Evolutionary conservation across 2,329 filamentous ascomycete species (phyloP), one percentile per base, ranked within the genome.

Genomic region (Ceratocystis ficicola): DNA sequence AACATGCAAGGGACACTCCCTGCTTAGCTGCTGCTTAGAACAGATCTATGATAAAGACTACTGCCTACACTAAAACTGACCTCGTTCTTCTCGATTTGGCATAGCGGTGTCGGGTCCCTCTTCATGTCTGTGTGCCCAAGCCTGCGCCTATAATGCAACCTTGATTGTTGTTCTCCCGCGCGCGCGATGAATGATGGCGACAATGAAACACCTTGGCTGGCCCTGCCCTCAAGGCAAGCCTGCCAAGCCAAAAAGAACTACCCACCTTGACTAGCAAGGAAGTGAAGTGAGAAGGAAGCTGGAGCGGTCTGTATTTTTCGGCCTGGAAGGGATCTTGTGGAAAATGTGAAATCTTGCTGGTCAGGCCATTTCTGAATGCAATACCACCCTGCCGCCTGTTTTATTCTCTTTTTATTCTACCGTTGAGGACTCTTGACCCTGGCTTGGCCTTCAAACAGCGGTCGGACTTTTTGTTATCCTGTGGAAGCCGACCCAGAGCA

Each of bases 61-160:
- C 52, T 17, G 25, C 12, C 12, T 22, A 20, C 25, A 17, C 28
- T 20, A 17, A 30, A 25, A 10, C 15, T n/a, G 28, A 36, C 25
- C 52, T 59, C 52, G 52, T 59, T 59, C 52, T 59, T 59, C 52
- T 59, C 52, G 52, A 59, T 59, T 59, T 30, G 52, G 52, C 7
- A 59, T 59, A 30, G 52, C 25, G 52, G 25, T 30, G 52, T 32
- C 52, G 28, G 52, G 52, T 59, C 25, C 52, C 52, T 36, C 32
- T 59, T 30, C 4, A 59, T 32, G 52, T 59, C 52, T 59, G 52
- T 59, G 52, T 59, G 52, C 15, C 3, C 10, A 36, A 32, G 52
- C n/a, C 28, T 30, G 22, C 32, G 10, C 12, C 52, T 59, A 59
- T 5, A 59, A 59, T 59, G 17, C 52, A 59, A 59, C 52, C 52